Percentiles rank a stretch among this genome's conserved stretches.
These are phyloP conservation scores for Podospora conica DNA, from an alignment of 495 filamentous ascomycete species.

Conservation along the genomic window DNA sequence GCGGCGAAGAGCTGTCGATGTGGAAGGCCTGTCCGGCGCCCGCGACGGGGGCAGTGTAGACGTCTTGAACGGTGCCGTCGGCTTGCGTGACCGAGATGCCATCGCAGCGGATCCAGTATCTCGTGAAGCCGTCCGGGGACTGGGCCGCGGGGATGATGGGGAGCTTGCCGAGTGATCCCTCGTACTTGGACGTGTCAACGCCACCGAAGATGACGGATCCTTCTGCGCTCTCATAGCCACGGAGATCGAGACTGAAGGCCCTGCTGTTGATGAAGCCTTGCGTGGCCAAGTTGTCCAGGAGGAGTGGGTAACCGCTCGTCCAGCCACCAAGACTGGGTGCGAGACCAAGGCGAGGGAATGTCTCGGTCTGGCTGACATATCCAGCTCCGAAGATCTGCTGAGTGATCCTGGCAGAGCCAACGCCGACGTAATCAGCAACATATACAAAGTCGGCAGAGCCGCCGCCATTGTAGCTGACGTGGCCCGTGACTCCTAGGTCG, in stretches of 20 bases:
- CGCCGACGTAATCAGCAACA: conserved; percentile 26
- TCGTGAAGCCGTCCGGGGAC: conserved; percentile 15
- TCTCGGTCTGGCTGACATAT: conserved; percentile 25
- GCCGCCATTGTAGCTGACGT: conserved; percentile 25
- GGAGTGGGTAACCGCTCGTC: conserved; percentile 50
- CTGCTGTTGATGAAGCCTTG: conserved; percentile 59
- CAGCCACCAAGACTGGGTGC: conserved; percentile 46
- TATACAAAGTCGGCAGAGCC: conserved; percentile 20
- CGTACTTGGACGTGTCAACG: conserved; percentile 78
- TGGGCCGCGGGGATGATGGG: conserved; percentile 27
- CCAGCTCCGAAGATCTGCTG: conserved; percentile 41
- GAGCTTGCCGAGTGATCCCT: conserved; percentile 52
- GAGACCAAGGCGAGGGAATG: conserved; percentile 68
- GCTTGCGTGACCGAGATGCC: conserved; percentile 18
- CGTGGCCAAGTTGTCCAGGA: conserved; percentile 56
- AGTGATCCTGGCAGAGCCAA: conserved; percentile 24
- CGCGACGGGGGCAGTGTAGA: conserved; percentile 6
- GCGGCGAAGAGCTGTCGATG: conserved; percentile 20
- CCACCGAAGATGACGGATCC: conserved; percentile 69
- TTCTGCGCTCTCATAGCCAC: conserved; percentile 33
- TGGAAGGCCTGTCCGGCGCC: conserved; percentile 13
- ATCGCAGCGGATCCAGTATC: conserved; percentile 16
- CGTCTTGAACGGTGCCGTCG: conserved; percentile 12
- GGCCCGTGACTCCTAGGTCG: conserved; percentile 16
- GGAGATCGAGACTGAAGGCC: conserved; percentile 63